Evolutionary conservation across 2,329 filamentous ascomycete genomes (phyloP).

Genomic region (Diaporthe nobilis): DNA sequence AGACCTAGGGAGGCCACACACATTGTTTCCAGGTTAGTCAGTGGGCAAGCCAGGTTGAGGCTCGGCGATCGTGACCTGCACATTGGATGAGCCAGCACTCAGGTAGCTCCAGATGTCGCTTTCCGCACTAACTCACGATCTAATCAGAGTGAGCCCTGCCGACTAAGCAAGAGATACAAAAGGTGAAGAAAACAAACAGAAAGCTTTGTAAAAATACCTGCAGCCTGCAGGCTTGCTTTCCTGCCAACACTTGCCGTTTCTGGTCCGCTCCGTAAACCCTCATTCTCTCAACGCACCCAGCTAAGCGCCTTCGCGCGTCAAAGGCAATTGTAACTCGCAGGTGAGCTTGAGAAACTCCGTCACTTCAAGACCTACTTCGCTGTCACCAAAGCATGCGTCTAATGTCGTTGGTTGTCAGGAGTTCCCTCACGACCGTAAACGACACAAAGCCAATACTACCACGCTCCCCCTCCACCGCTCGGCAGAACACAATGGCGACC

Average conservation of each 20-base stretch:
- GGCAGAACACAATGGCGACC: too few species aligned
- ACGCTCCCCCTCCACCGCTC: too few species aligned
- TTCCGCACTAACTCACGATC: too few species aligned
- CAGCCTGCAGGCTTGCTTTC: background rate
- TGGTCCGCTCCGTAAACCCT: background rate
- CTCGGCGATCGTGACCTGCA: background rate
- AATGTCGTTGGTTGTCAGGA: background rate
- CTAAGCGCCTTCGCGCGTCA: rapidly evolving
- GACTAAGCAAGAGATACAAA: background rate
- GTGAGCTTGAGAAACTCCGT: background rate
- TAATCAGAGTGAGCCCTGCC: background rate
- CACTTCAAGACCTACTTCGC: background rate
- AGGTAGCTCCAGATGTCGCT: background rate
- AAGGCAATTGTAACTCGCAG: background rate
- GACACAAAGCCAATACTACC: too few species aligned
- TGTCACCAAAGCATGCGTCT: background rate
- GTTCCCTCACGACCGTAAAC: too few species aligned
- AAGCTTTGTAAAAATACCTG: background rate
- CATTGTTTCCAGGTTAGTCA: too few species aligned
- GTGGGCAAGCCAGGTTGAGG: background rate
- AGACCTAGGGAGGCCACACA: too few species aligned
- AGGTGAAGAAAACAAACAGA: background rate
- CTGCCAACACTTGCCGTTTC: background rate
- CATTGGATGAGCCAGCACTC: background rate
- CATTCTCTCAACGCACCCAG: background rate